Evolutionary conservation across 1,139 yeast genomes (phyloP).

Genomic region (Torulaspora globosa): DNA sequence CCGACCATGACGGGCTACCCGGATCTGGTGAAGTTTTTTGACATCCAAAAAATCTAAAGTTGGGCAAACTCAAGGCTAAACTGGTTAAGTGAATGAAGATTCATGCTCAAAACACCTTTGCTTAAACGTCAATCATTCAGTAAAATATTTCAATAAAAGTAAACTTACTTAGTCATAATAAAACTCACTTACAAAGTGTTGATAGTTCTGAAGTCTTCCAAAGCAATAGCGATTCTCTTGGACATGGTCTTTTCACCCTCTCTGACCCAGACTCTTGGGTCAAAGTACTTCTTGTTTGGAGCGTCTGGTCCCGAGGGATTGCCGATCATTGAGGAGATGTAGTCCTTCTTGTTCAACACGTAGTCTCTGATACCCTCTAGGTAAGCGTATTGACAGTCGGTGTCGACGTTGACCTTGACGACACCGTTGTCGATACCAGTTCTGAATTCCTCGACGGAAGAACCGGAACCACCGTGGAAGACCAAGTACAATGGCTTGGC

Average conservation of each 20-base stretch:
- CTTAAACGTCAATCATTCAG: neutral
- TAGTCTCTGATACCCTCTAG: constrained; percentile 95
- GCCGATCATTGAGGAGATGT: constrained; percentile 83
- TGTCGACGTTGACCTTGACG: constrained; percentile 98
- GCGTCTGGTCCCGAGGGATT: constrained; percentile 99
- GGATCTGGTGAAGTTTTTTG: too few species aligned
- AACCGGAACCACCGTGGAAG: constrained; percentile 99
- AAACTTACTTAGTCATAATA: constrained; percentile 3
- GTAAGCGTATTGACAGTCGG: constrained; percentile 99
- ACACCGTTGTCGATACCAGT: constrained; percentile 91
- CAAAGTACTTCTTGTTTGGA: constrained; percentile 98
- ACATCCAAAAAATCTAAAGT: too few species aligned
- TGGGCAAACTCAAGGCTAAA: too few species aligned
- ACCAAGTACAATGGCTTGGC: constrained; percentile 88
- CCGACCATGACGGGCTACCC: too few species aligned
- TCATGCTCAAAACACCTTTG: too few species aligned
- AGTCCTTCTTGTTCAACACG: constrained; percentile 92
- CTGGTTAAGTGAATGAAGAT: too few species aligned
- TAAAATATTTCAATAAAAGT: constrained; percentile 4
- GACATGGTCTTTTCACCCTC: constrained; percentile 99
- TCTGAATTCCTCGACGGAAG: constrained; percentile 85
- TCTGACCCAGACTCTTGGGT: constrained; percentile 99
- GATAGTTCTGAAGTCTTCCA: constrained; percentile 80
- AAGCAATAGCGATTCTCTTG: constrained; percentile 76
- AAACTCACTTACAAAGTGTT: constrained; percentile 47